These are phyloP conservation scores for Aquilaria yunnanensis DNA, from an alignment of 345 rosid species.

Conservation along the genomic window DNA sequence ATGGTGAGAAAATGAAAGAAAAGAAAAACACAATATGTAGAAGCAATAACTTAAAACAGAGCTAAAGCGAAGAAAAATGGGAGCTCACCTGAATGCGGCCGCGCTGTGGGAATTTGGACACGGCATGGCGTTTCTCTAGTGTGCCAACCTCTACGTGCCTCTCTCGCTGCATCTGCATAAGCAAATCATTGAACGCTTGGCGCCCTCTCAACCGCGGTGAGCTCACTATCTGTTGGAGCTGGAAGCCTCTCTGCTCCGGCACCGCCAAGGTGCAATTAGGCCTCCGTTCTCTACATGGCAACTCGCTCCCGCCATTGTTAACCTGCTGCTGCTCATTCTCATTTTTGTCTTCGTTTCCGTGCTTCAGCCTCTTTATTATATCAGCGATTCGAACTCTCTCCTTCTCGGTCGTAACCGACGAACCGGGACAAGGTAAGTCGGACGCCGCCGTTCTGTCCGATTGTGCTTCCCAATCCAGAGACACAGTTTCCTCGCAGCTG, in stretches of 20 bases:
- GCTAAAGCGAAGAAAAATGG: background rate
- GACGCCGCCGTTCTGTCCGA: constrained; percentile 12
- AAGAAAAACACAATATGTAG: background rate
- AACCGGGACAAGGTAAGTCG: constrained; percentile 16
- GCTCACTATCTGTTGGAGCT: constrained; percentile 22
- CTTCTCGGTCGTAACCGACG: constrained; percentile 29
- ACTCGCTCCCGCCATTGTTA: constrained; percentile 6
- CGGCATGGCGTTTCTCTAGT: constrained; percentile 41
- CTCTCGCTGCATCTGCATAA: constrained; percentile 48
- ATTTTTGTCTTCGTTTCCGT: constrained; percentile 16
- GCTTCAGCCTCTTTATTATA: constrained; percentile 47
- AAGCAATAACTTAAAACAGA: background rate
- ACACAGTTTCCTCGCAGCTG: constrained; percentile 15
- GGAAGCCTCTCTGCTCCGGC: constrained; percentile 17
- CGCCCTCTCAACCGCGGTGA: constrained; percentile 68
- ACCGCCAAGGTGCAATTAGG: constrained; percentile 12
- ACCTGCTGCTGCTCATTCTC: constrained; percentile 11
- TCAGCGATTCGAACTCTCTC: constrained; percentile 62
- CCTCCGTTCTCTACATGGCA: constrained; percentile 24
- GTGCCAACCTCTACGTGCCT: constrained; percentile 44
- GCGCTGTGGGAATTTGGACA: constrained; percentile 61
- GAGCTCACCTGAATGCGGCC: constrained; percentile 72
- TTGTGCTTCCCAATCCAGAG: constrained; percentile 27
- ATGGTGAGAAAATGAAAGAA: background rate
- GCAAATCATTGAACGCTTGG: constrained; percentile 72